Evolutionary conservation across 2,329 filamentous ascomycete species (phyloP).

Genomic region (Aureobasidium melanogenum): DNA sequence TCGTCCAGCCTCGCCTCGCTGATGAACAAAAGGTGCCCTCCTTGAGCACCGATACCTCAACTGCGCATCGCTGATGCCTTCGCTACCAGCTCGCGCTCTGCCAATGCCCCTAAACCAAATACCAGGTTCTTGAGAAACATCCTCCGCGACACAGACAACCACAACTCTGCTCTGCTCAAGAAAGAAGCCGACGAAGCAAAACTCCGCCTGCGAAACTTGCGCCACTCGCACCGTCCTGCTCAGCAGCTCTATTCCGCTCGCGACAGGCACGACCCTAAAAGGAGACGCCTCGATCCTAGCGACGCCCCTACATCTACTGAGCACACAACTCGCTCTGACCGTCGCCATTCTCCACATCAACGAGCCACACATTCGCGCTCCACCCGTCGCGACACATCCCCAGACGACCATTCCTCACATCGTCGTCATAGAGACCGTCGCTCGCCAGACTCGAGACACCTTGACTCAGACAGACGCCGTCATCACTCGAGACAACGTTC

Average conservation of each 20-base stretch:
- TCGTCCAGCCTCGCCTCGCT: constrained; percentile 64
- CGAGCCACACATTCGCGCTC: neutral
- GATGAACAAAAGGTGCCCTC: constrained; percentile 41
- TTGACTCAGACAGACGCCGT: neutral
- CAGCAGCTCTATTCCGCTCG: constrained; percentile 14
- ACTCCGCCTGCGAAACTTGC: constrained; percentile 56
- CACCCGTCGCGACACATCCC: neutral
- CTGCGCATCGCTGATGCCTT: neutral
- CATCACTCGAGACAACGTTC: neutral
- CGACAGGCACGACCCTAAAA: constrained; percentile 11
- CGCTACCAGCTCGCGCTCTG: neutral
- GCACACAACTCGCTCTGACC: neutral
- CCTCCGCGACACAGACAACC: constrained; percentile 75
- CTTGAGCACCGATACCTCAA: constrained; percentile 14
- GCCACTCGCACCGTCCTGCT: constrained; percentile 17
- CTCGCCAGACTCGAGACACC: neutral
- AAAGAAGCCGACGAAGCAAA: constrained; percentile 75
- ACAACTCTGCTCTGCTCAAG: constrained; percentile 79
- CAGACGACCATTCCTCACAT: neutral
- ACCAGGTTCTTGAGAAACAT: constrained; percentile 82
- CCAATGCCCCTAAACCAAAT: constrained; percentile 68
- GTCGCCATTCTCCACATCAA: neutral
- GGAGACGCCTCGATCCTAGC: neutral
- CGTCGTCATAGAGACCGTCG: neutral
- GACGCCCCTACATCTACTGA: neutral